Evolutionary conservation across 345 rosid species (phyloP).

Genomic region (Ceriops tagal): DNA sequence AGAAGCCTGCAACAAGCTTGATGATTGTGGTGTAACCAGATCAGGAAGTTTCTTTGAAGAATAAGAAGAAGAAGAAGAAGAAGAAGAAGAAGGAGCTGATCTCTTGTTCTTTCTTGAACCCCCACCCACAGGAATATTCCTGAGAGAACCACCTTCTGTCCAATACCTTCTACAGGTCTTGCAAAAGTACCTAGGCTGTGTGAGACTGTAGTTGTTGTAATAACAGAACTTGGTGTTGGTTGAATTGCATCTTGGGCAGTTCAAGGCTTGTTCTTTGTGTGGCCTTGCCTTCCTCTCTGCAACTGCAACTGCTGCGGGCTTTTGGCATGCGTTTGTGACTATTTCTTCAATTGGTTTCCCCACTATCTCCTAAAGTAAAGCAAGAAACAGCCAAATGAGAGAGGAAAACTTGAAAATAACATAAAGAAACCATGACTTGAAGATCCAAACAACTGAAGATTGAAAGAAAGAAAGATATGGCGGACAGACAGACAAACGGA

Average conservation of each 20-base stretch:
- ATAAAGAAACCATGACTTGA: slow-evolving; percentile 12
- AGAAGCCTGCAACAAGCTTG: slow-evolving; percentile 24
- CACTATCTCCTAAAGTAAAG: slow-evolving; percentile 57
- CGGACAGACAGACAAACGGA: slow-evolving; percentile 33
- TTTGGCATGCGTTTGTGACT: slow-evolving; percentile 55
- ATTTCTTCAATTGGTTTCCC: slow-evolving; percentile 89
- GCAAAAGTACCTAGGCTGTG: slow-evolving; percentile 61
- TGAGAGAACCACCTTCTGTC: slow-evolving; percentile 57
- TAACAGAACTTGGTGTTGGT: slow-evolving; percentile 54
- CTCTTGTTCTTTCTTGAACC: slow-evolving; percentile 57
- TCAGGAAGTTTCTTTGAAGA: slow-evolving; percentile 60
- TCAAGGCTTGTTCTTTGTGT: slow-evolving; percentile 39
- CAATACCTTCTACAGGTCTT: slow-evolving; percentile 60
- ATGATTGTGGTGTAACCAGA: slow-evolving; percentile 41
- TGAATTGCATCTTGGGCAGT: slow-evolving; percentile 57
- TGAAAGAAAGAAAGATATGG: slow-evolving; percentile 8
- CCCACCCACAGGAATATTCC: slow-evolving; percentile 63
- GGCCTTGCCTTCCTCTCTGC: slow-evolving; percentile 37
- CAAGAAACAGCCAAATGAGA: neutral
- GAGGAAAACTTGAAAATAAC: neutral
- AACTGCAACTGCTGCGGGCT: too few species aligned
- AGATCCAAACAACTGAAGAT: slow-evolving; percentile 22
- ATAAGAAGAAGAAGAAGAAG: slow-evolving; percentile 37
- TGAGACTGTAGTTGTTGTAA: slow-evolving; percentile 55
- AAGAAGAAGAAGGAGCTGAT: slow-evolving; percentile 25